phyloP scores from a whole-genome alignment of 352 stramenopile genomes.

The Pythium phragmiticola region DNA sequence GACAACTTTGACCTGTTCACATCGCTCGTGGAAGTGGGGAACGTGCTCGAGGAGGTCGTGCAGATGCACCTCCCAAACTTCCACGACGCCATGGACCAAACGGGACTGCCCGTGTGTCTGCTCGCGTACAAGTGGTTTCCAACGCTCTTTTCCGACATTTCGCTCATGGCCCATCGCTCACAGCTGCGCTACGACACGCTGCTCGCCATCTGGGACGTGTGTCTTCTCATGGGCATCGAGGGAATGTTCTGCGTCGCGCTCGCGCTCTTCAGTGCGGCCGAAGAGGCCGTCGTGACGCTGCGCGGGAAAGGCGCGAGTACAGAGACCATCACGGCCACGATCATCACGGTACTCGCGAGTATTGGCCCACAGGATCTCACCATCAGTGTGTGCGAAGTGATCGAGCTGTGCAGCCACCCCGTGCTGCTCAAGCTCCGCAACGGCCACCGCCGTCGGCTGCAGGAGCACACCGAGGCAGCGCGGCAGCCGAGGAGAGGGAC shows the following conservation, averaged over 20 bases:
- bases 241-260: slow-evolving; percentile 76
- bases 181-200: slow-evolving; percentile 77
- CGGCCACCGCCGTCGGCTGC: slow-evolving; percentile 59
- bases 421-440: slow-evolving; percentile 80
- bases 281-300: slow-evolving; percentile 53
- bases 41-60: slow-evolving; percentile 74
- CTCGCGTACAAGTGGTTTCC: slow-evolving; percentile 90
- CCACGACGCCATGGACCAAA: slow-evolving; percentile 45
- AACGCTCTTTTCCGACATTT: slow-evolving; percentile 84
- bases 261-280: slow-evolving; percentile 61
- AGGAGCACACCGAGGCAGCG: slow-evolving; percentile 35
- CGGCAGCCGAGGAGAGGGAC: neutral
- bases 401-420: slow-evolving; percentile 72
- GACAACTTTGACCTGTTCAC: slow-evolving; percentile 73
- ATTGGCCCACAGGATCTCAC: slow-evolving; percentile 62
- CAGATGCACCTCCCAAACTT: slow-evolving; percentile 66
- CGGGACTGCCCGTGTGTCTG: slow-evolving; percentile 69
- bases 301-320: slow-evolving; percentile 39
- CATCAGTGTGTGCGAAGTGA: slow-evolving; percentile 77
- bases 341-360: slow-evolving; percentile 48
- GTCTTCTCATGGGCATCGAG: slow-evolving; percentile 74
- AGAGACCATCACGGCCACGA: slow-evolving; percentile 63
- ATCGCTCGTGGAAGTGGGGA: slow-evolving; percentile 70
- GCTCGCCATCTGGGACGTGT: slow-evolving; percentile 78
- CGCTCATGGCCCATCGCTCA: slow-evolving; percentile 66